Conservation (phyloP, 805 yeast species). For the Spathaspora boniae region DNA sequence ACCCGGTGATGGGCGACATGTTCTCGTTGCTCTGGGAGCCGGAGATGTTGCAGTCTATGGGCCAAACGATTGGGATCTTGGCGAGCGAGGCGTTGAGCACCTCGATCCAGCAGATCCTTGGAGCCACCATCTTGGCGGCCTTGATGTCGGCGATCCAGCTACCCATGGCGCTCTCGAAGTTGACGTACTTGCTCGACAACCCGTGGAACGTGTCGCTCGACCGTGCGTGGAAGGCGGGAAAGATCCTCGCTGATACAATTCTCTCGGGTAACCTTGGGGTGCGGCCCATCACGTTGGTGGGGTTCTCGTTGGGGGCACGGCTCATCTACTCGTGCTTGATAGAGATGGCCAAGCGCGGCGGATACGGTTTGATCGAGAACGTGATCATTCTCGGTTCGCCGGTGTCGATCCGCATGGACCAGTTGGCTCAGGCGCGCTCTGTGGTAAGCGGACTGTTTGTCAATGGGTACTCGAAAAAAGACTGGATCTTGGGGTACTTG, state of each 20-base stretch:
- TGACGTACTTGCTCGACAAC: constrained; percentile 86
- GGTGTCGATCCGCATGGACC: constrained; percentile 72
- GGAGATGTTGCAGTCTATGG: constrained; percentile 91
- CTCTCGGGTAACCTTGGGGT: constrained; percentile 86
- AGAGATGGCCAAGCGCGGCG: constrained; percentile 82
- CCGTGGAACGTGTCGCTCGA: constrained; percentile 98
- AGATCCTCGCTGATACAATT: constrained; percentile 85
- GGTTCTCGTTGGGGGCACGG: constrained; percentile 91
- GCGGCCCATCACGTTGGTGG: constrained; percentile 87
- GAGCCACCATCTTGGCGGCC: constrained; percentile 84
- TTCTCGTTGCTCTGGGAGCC: constrained; percentile 96
- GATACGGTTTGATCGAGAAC: constrained; percentile 83
- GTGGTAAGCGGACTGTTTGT: constrained; percentile 88
- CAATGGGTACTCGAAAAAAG: constrained; percentile 87
- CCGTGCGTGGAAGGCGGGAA: constrained; percentile 96
- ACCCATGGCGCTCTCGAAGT: constrained; percentile 87
- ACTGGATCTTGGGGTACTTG: constrained; percentile 93
- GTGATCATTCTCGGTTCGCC: constrained; percentile 90
- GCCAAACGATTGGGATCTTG: constrained; percentile 89
- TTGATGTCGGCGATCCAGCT: constrained; percentile 89
- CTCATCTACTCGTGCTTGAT: constrained; percentile 85
- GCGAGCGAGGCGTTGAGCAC: constrained; percentile 93
- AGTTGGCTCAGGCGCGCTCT: constrained; percentile 71
- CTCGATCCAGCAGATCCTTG: constrained; percentile 91
- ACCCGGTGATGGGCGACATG: constrained; percentile 96